A percentile compares a stretch with the other conserved stretches of the same genome.
Evolutionary conservation across 2,329 filamentous ascomycete genomes (phyloP).

Genomic region (Akanthomyces muscarius): DNA sequence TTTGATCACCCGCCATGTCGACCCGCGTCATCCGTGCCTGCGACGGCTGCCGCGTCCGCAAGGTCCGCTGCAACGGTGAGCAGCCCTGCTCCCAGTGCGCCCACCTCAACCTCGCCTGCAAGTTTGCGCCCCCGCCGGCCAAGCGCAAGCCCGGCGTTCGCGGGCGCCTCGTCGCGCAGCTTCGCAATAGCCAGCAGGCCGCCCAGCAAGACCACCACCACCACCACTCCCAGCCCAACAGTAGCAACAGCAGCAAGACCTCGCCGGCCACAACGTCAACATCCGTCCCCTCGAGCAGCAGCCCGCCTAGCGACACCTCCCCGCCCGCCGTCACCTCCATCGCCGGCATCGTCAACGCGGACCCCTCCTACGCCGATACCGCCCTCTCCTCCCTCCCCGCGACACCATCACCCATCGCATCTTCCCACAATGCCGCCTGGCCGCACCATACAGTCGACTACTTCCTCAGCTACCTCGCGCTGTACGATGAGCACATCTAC

Average conservation of each 20-base stretch:
- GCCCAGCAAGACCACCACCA: background rate
- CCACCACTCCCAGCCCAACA: too few relatives aligned
- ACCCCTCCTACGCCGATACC: constrained; percentile 1
- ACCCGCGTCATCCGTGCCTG: constrained; percentile 27
- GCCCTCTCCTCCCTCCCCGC: background rate
- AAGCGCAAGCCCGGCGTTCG: constrained; percentile 34
- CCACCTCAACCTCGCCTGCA: constrained; percentile 32
- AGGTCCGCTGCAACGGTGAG: constrained; percentile 34
- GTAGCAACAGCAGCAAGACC: background rate
- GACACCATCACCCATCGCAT: constrained; percentile 8
- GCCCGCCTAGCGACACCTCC: constrained; percentile 14
- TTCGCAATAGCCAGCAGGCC: constrained; percentile 25
- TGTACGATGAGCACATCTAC: constrained; percentile 35
- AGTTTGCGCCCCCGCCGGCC: constrained; percentile 30
- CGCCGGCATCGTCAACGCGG: constrained; percentile 25
- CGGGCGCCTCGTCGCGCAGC: constrained; percentile 33
- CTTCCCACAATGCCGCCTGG: constrained; percentile 8
- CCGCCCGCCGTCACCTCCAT: constrained; percentile 25
- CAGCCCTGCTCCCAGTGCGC: constrained; percentile 35
- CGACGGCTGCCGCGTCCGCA: constrained; percentile 36
- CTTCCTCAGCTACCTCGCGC: constrained; percentile 31
- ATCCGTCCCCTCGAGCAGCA: constrained; percentile 1
- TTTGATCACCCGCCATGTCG: background rate
- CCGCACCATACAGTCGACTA: constrained; percentile 28
- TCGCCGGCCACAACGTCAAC: background rate